Evolutionary conservation across 148 eudicot genomes (phyloP), one percentile per base, ranked within the genome.

Genomic region (Diospyros kaki): DNA sequence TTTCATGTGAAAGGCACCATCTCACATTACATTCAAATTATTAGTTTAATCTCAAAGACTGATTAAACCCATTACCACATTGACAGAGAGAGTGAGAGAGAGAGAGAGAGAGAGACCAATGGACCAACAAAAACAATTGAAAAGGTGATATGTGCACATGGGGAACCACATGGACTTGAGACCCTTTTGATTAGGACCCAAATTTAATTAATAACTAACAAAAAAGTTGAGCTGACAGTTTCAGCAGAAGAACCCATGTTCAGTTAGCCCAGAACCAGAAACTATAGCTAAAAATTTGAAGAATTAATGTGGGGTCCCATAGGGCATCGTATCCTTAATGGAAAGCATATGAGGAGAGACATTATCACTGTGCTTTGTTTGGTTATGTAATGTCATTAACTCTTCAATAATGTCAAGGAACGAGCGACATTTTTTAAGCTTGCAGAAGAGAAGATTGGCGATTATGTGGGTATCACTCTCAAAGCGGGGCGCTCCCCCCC

Each of bases 161-260:
- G 76, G 76, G 4, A 62, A 59, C 9, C 76, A 61, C 76, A 61
- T 73, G 38, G 76, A 73, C 76, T 62, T 38, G 50, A 59, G 53
- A 10, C 50, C 28, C 73, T 38, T 28, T 48, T 73, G 68, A 73
- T 73, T 61, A 62, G 38, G 67, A 62, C 76, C 59, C 44, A 61
- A 73, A 62, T 17, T 28, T 62, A 48, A 48, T 62, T 50, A 73
- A 73, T 11, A 61, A 73, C 62, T 73, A 62, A 15, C 76, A 73
- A 28, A 28, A 28, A 28, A 73, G 76, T 73, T 73, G 76, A 72
- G 68, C 14, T 62, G 76, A 73, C 45, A 39, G 38, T 73, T 73
- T 39, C 45, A 73, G 62, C 50, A 73, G 50, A 73, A 17, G 4
- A 18, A 6, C n/a, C 42, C 72, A 17, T 28, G 28, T 28, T 28